Evolutionary conservation across 805 yeast genomes (phyloP).

Genomic region (Priceomyces medius): DNA sequence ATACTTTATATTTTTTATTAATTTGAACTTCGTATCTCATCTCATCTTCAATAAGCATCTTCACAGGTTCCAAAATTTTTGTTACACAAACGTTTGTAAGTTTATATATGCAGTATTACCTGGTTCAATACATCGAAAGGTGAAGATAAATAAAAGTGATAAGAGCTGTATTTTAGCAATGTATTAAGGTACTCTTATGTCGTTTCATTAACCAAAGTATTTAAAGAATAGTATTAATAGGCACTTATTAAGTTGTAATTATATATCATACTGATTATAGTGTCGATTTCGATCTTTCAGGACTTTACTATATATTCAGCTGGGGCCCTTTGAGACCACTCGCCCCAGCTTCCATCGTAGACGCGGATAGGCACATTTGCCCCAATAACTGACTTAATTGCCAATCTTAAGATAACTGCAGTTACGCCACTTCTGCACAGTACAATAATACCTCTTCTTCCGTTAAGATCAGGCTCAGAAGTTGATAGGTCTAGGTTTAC

Average conservation of each 20-base stretch:
- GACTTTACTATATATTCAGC: slow-evolving; percentile 49
- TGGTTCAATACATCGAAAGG: no score
- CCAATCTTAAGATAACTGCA: slow-evolving; percentile 82
- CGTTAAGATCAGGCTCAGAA: slow-evolving; percentile 24
- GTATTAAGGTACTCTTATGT: no score
- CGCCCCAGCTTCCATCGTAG: slow-evolving; percentile 84
- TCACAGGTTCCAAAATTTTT: background rate
- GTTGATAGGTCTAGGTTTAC: slow-evolving; percentile 30
- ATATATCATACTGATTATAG: no score
- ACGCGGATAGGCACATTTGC: slow-evolving; percentile 40
- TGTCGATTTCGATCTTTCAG: no score
- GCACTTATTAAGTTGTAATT: no score
- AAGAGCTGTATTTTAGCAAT: no score
- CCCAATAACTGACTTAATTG: slow-evolving; percentile 43
- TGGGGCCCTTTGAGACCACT: slow-evolving; percentile 79
- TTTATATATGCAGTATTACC: no score
- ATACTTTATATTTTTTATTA: no score
- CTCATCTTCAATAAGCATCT: background rate
- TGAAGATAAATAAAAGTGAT: no score
- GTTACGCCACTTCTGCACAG: slow-evolving; percentile 98
- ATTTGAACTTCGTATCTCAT: no score
- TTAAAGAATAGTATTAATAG: no score
- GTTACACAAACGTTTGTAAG: slow-evolving; percentile 1
- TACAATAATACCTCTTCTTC: slow-evolving; percentile 66
- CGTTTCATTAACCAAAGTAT: no score